phyloP scores from a whole-genome alignment of 345 rosid species.

The Brassica incana region DNA sequence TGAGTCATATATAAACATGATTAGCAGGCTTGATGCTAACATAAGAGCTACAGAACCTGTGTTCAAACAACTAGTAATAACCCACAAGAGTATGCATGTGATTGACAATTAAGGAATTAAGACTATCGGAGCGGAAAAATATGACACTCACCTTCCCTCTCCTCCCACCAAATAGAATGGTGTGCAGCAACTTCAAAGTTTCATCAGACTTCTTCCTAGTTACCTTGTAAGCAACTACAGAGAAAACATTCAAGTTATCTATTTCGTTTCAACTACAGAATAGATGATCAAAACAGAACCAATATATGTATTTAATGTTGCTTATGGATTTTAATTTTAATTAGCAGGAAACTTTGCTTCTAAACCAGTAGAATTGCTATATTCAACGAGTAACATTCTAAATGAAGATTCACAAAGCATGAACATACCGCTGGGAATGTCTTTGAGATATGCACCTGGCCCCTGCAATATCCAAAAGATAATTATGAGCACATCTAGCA shows the following conservation, averaged over 20 bases:
- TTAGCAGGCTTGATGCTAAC: neutral
- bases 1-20: constrained; percentile 21
- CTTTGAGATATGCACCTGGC: constrained; percentile 75
- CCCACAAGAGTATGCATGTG: neutral
- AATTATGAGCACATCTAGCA: constrained; percentile 15
- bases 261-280: constrained; percentile 9
- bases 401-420: neutral
- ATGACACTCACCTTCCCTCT: constrained; percentile 73
- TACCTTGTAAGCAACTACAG: constrained; percentile 79
- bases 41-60: constrained; percentile 1
- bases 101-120: neutral
- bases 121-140: neutral
- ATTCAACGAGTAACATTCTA: neutral
- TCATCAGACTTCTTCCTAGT: constrained; percentile 78
- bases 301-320: neutral
- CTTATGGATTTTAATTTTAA: neutral
- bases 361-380: neutral
- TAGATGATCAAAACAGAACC: constrained; percentile 8
- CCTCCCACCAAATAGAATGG: constrained; percentile 62
- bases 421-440: constrained; percentile 86
- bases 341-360: neutral
- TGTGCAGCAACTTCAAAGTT: constrained; percentile 73
- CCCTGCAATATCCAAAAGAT: constrained; percentile 65
- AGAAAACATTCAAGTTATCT: constrained; percentile 16
- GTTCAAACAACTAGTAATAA: neutral